Conservation (phyloP, 768 basidiomycete species). For the Kwoniella dendrophila region DNA sequence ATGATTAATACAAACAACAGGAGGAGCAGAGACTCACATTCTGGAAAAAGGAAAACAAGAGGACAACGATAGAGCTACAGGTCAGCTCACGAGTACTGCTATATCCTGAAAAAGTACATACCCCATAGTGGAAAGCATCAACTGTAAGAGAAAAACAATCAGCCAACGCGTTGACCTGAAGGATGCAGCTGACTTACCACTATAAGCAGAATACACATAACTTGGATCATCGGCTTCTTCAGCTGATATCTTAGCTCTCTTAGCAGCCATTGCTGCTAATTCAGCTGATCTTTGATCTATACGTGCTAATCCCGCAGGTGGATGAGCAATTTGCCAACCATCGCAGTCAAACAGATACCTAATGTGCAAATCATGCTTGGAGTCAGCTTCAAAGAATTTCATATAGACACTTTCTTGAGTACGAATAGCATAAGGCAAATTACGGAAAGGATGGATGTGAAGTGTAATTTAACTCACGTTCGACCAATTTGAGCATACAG, state of each 20-base stretch:
- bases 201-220: slow-evolving; percentile 36
- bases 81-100: slow-evolving; percentile 64
- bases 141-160: slow-evolving; percentile 58
- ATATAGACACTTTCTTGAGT: too few species aligned
- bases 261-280: slow-evolving; percentile 43
- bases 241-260: slow-evolving; percentile 27
- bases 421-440: too few species aligned
- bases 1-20: background rate
- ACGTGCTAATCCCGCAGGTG: slow-evolving; percentile 35
- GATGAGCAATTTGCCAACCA: slow-evolving; percentile 65
- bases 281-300: slow-evolving; percentile 45
- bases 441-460: too few species aligned
- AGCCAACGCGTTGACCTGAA: too few species aligned
- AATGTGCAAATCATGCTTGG: slow-evolving; percentile 35
- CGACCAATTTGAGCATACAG: slow-evolving; percentile 56
- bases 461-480: too few species aligned
- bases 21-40: slow-evolving; percentile 17
- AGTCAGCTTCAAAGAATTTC: too few species aligned
- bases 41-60: background rate
- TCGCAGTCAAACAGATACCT: slow-evolving; percentile 83
- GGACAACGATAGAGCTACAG: background rate
- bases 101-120: slow-evolving; percentile 53
- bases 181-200: slow-evolving; percentile 27
- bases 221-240: slow-evolving; percentile 46
- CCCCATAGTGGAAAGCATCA: slow-evolving; percentile 74